phyloP scores from a whole-genome alignment of 176 grass and related monocot genomes.

The Oryza meyeriana region DNA sequence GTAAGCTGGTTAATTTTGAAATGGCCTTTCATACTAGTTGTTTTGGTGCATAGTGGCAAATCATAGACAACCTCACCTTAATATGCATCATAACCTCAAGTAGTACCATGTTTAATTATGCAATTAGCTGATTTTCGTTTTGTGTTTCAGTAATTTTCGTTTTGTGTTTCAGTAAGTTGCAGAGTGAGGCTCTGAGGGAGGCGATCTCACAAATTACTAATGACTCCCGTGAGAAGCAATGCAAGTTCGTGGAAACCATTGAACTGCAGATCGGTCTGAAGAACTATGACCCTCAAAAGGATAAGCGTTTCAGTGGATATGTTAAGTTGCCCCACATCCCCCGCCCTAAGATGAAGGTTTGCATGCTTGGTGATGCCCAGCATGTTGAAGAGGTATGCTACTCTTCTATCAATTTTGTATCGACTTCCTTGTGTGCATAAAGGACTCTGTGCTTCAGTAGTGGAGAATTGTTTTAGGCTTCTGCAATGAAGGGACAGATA shows the following conservation, averaged over 20 bases:
- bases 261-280: slow-evolving; percentile 72
- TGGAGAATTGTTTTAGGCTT: background rate
- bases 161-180: slow-evolving; percentile 53
- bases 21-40: background rate
- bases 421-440: background rate
- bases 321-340: slow-evolving; percentile 71
- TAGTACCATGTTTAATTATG: background rate
- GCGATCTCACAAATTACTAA: slow-evolving; percentile 43
- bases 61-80: background rate
- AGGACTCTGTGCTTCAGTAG: background rate
- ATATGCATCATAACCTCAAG: background rate
- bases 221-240: slow-evolving; percentile 52
- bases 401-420: background rate
- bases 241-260: slow-evolving; percentile 62
- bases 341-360: slow-evolving; percentile 76
- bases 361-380: slow-evolving; percentile 82
- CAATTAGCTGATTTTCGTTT: background rate
- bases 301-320: slow-evolving; percentile 69
- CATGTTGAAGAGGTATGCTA: slow-evolving; percentile 61
- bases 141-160: slow-evolving; percentile 45
- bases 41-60: background rate
- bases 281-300: slow-evolving; percentile 85
- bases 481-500: background rate
- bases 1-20: background rate
- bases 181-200: slow-evolving; percentile 52